Conservation (phyloP, 805 yeast genomes). For the Wickerhamomyces silvicola region DNA sequence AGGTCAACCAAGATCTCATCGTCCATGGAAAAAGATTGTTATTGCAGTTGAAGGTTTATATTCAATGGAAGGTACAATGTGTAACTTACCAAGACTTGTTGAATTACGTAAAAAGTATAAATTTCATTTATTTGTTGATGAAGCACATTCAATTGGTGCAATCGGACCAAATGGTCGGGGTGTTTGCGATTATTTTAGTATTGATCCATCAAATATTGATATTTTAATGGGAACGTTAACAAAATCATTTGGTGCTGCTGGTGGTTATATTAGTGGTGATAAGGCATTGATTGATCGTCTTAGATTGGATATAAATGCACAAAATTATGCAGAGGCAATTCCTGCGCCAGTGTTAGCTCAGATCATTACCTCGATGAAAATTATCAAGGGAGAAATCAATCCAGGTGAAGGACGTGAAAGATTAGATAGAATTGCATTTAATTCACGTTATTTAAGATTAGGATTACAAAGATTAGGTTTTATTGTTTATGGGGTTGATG, state of each 20-base stretch:
- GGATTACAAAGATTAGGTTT: conserved; percentile 92
- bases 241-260: conserved; percentile 97
- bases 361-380: conserved; percentile 70
- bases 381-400: conserved; percentile 72
- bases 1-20: conserved; percentile 91
- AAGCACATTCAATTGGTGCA: conserved; percentile 99
- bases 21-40: conserved; percentile 89
- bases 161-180: conserved; percentile 93
- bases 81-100: conserved; percentile 70
- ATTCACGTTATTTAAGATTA: conserved; percentile 85
- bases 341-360: conserved; percentile 92
- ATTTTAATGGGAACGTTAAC: conserved; percentile 96
- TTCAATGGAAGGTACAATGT: conserved; percentile 89
- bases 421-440: conserved; percentile 88
- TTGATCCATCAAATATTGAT: conserved; percentile 72
- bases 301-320: conserved; percentile 65
- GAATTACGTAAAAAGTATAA: conserved; percentile 78
- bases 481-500: conserved; percentile 91
- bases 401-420: conserved; percentile 95
- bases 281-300: conserved; percentile 65
- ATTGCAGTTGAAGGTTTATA: conserved; percentile 90
- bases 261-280: conserved; percentile 90
- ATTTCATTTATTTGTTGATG: conserved; percentile 87
- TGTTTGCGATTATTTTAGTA: conserved; percentile 86
- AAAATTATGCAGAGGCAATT: conserved; percentile 74